Base-by-base conservation (phyloP, 495 filamentous ascomycete species). In the Parathielavia appendiculata region DNA sequence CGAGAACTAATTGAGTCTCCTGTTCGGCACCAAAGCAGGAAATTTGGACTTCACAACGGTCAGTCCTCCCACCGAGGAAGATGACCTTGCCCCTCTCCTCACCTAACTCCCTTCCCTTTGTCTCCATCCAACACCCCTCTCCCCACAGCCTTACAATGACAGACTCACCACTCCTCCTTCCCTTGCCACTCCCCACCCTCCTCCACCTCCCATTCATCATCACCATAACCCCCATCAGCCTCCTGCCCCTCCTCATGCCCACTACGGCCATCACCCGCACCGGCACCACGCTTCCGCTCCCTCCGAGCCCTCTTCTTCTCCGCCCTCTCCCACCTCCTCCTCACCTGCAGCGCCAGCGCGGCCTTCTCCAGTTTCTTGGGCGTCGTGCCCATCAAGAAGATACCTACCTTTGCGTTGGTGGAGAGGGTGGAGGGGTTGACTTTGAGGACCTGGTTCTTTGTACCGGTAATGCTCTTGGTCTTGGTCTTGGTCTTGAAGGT, bases 311-410 rank as follows among this genome's bases (percentile, higher is more conserved):
- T 2, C 51, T 41, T n/a, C 43, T 36, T 22, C 55, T 13, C 22
- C 36, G 41, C 20, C 36, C 38, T 5, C 44, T 26, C 43, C 53
- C 38, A 0, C 38, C 1, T 36, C 22, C 36, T 41, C 36, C 16
- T 32, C 20, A 43, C 35, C 55, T 17, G 17, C 20, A 11, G 13
- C 35, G 3, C 14, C 35, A n/a, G 35, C 35, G 41, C 44, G 20
- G 43, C 57, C 23, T 16, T 32, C 35, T 41, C 35, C 32, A 54
- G 22, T 36, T 36, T 20, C 14, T 16, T 0, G 0, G 45, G 55
- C 14, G 55, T 50, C n/a, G 55, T 51, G 0, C 55, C 46, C 55
- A 57, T 57, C 35, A 57, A 11, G 20, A 22, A 57, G 22, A 57
- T 5, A 20, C 45, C 55, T 7, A 49, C 9, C 10, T 38, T 20